These are phyloP conservation scores for Rosa persica DNA, from an alignment of 306 rosid species.

Conservation along the genomic window DNA sequence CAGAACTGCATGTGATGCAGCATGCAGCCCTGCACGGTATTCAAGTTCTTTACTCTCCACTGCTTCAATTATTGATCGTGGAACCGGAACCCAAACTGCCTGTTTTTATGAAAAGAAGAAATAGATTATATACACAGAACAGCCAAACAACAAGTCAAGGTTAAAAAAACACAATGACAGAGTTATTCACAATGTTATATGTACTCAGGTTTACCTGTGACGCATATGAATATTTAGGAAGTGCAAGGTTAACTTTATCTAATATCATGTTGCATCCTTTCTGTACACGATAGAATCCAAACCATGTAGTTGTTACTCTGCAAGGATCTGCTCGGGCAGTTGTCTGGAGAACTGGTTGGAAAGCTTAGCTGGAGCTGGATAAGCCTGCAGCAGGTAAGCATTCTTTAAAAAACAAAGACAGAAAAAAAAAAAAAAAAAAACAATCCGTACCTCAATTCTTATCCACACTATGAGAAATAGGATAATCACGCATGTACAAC, in stretches of 20 bases:
- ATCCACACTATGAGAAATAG: background rate
- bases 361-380: slow-evolving; percentile 58
- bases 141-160: slow-evolving; percentile 12
- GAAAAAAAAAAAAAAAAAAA: background rate
- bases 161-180: background rate
- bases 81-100: slow-evolving; percentile 95
- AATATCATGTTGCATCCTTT: slow-evolving; percentile 63
- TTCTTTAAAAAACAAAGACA: background rate
- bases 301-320: slow-evolving; percentile 82
- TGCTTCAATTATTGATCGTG: slow-evolving; percentile 63
- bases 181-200: slow-evolving; percentile 1
- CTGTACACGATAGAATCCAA: slow-evolving; percentile 72
- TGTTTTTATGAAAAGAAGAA: slow-evolving; percentile 36
- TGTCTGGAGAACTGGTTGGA: slow-evolving; percentile 44
- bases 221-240: slow-evolving; percentile 67
- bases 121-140: background rate
- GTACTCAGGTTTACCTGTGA: slow-evolving; percentile 62
- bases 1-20: slow-evolving; percentile 92
- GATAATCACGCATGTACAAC: background rate
- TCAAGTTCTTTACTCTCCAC: slow-evolving; percentile 47
- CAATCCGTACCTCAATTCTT: background rate
- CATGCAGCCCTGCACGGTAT: slow-evolving; percentile 96
- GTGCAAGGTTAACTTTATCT: slow-evolving; percentile 67
- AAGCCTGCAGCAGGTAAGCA: slow-evolving; percentile 53
- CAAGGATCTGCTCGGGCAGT: slow-evolving; percentile 70